Evolutionary conservation across 148 eudicot genomes (phyloP).

Genomic region (Spergularia marina): DNA sequence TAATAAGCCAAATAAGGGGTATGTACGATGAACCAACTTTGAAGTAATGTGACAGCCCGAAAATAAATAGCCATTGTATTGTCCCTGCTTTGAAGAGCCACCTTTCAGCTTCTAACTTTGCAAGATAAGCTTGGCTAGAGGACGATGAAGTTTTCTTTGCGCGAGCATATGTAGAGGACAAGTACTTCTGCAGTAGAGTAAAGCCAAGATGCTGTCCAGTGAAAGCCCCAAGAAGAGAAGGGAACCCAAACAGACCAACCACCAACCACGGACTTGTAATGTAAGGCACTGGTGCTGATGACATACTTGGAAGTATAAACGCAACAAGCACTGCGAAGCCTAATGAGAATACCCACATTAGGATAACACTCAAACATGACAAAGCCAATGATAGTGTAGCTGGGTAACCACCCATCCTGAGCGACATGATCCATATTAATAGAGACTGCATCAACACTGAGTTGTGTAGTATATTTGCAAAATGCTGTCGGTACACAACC

Average conservation of each 20-base stretch:
- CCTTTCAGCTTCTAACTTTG: constrained; percentile 90
- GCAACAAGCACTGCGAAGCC: constrained; percentile 60
- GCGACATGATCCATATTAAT: constrained; percentile 70
- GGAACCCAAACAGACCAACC: constrained; percentile 75
- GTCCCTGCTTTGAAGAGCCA: constrained; percentile 87
- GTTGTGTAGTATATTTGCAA: constrained; percentile 78
- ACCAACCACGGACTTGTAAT: constrained; percentile 73
- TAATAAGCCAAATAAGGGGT: constrained; percentile 76
- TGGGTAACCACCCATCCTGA: constrained; percentile 75
- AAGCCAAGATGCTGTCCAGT: constrained; percentile 83
- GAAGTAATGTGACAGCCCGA: constrained; percentile 57
- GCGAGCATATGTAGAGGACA: constrained; percentile 34
- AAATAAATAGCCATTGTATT: constrained; percentile 72
- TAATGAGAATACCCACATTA: constrained; percentile 81
- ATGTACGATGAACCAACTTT: constrained; percentile 76
- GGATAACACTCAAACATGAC: constrained; percentile 59
- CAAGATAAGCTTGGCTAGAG: constrained; percentile 45
- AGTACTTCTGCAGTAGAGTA: constrained; percentile 49
- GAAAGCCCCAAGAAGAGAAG: constrained; percentile 91
- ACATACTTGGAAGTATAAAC: constrained; percentile 55
- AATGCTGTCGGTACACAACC: constrained; percentile 62
- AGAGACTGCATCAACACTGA: constrained; percentile 77
- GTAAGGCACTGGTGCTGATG: constrained; percentile 65
- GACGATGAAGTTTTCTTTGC: constrained; percentile 36
- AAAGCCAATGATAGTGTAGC: constrained; percentile 60